Conservation (phyloP, 768 basidiomycete genomes). For the Boletus barrowsii region DNA sequence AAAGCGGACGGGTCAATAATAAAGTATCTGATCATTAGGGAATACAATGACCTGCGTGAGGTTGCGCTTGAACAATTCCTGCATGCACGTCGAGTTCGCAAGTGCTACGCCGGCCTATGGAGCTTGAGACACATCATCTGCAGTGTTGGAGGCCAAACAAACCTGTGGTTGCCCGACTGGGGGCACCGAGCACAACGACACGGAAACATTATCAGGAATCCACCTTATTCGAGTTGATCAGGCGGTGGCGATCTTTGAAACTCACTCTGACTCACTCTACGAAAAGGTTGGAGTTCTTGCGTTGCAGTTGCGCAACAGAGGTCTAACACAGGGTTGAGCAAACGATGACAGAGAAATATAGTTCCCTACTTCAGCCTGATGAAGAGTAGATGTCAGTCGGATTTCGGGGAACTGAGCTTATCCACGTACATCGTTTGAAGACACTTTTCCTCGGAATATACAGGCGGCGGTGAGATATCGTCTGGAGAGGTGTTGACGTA, state of each 20-base stretch:
- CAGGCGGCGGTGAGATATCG: slow-evolving; percentile 85
- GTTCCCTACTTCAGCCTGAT: slow-evolving; percentile 50
- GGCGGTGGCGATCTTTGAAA: neutral
- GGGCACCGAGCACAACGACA: slow-evolving; percentile 78
- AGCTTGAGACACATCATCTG: slow-evolving; percentile 9
- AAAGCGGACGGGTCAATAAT: slow-evolving; percentile 1
- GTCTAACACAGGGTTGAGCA: slow-evolving; percentile 40
- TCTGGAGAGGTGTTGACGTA: slow-evolving; percentile 34
- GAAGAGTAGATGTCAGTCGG: slow-evolving; percentile 6
- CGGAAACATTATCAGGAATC: slow-evolving; percentile 90
- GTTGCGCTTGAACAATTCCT: slow-evolving; percentile 81
- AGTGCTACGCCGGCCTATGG: slow-evolving; percentile 64
- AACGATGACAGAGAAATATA: slow-evolving; percentile 1
- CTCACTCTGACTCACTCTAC: slow-evolving; percentile 58
- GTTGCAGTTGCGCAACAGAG: slow-evolving; percentile 70
- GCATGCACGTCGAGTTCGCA: slow-evolving; percentile 78
- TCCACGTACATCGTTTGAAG: slow-evolving; percentile 71
- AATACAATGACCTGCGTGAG: slow-evolving; percentile 48
- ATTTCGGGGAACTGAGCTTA: neutral
- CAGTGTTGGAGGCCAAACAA: slow-evolving; percentile 15
- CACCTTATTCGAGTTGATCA: slow-evolving; percentile 45
- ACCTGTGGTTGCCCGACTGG: slow-evolving; percentile 77
- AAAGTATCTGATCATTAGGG: neutral
- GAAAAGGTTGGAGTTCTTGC: slow-evolving; percentile 69
- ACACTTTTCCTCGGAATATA: slow-evolving; percentile 81